Base-by-base conservation (phyloP, 2,329 filamentous ascomycete genomes). In the Botrytis aclada region DNA sequence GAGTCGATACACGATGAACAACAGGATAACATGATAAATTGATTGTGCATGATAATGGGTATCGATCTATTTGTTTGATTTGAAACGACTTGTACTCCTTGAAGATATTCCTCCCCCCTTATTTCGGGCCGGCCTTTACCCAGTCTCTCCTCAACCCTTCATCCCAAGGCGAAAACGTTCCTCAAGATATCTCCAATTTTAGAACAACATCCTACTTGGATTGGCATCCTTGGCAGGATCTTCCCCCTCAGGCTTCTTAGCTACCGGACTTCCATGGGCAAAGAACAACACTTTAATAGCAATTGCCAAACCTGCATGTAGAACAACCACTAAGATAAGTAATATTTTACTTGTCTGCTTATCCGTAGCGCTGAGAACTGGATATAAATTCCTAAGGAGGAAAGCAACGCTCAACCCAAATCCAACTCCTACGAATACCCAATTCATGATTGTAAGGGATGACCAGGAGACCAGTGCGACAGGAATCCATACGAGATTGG, bases 251-350 rank as follows among this genome's bases (percentile, higher is more conserved):
- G 72, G 39, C 45, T 58, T 69, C 70, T 79, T 77, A 61, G 75
- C 74, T 14, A 72, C 86, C 69, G 89, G 88, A 82, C 92, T 94
- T 66, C 88, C 90, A 77, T 93, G 90, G 77, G 94, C 95, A 83
- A 99, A 99, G 87, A 98, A 98, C 41, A 98, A 84, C 74, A 98
- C 91, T 87, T 98, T 98, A 83, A 99, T 98, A 7, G 95, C 93
- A 79, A 98, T 89, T 1, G 95, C 89, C 77, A 99, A 86, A n/a
- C 92, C 96, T 41, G 94, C 91, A 84, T 99, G 96, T 75, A 98
- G 85, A 43, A 88, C 87, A 43, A 98, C 88, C 39, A 99, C 95
- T 34, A 95, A 85, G 70, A 98, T 85, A 74, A 99, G 86, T 75
- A 99, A 84, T 34, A 94, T 87, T 87, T 97, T 97, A 83, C 93